phyloP scores from a whole-genome alignment of 2,329 filamentous ascomycete genomes.

The Venturiaceae sp. region DNA sequence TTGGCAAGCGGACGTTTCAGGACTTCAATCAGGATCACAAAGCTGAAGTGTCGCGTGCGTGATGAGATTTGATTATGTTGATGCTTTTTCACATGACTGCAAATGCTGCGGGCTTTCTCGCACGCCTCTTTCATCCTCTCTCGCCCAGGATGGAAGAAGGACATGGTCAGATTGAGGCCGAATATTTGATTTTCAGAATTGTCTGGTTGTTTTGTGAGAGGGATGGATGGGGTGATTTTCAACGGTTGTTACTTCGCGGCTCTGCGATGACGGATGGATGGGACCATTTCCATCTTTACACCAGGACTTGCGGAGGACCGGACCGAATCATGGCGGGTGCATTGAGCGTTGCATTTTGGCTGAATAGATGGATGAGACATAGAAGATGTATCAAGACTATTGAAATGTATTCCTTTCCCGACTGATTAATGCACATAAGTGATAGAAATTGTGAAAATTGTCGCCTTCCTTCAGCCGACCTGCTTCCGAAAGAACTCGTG shows the following conservation, averaged over 20 bases:
- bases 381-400: not conserved
- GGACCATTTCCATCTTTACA: not conserved
- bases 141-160: not conserved
- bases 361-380: not conserved
- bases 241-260: not conserved
- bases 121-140: not conserved
- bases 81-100: not conserved
- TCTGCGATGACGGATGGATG: not conserved
- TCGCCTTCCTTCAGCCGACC: no score
- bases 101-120: not conserved
- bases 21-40: constrained; percentile 6
- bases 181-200: not conserved
- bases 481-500: no score
- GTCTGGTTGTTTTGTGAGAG: not conserved
- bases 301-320: not conserved
- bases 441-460: no score
- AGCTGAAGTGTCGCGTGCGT: constrained; percentile 1
- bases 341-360: not conserved
- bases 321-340: no score
- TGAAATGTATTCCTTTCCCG: no score
- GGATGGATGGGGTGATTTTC: no score
- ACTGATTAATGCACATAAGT: no score
- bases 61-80: constrained; percentile 1
- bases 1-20: constrained; percentile 8
- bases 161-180: not conserved